Base-by-base conservation (phyloP, 2,329 filamentous ascomycete species). In the Amesomyces nigricolor region DNA sequence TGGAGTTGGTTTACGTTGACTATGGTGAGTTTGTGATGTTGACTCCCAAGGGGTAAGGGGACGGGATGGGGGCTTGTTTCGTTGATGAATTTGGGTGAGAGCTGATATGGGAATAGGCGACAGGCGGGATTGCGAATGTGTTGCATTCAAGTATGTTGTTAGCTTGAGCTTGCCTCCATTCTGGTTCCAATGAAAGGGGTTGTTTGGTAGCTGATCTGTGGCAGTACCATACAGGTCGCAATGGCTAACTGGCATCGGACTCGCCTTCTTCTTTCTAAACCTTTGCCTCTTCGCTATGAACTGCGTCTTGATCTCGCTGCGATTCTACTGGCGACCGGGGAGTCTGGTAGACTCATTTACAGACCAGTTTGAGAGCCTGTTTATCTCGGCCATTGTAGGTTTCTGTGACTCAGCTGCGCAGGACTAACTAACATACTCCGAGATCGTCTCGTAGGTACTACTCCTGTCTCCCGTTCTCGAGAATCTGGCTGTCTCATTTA, bases 1-100 rank as follows among this genome's bases (percentile, higher is more conserved):
- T 92, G 88, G 88, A 90, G 87, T 0, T 92, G 85, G 78, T 92
- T 91, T 64, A 89, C 87, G 19, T 78, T 78, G 70, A 89, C 87
- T 11, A 78, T 79, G 74, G 72, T 73, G 39, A 8, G 47, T 58
- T 58, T 16, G 8, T 53, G 8, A 11, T 17, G 35, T 42, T 4
- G 29, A 8, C 38, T 7, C 29, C 22, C 22, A 16, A 26, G 26
- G 22, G 16, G n/a, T 17, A 13, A 32, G 26, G 35, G 16, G 11
- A 16, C 39, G 38, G 14, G 5, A n/a, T 11, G n/a, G 16, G 3
- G n/a, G n/a, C n/a, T n/a, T n/a, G n/a, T n/a, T n/a, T 26, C 2
- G 22, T 26, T 26, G 1, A 5, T 26, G 22, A 26, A 3, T 26
- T 2, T 26, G 39, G n/a, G 14, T n/a, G 30, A 22, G 13, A 40